These are phyloP conservation scores for Endothia cerciana DNA, from an alignment of 2,329 filamentous ascomycete genomes.

Conservation along the genomic window DNA sequence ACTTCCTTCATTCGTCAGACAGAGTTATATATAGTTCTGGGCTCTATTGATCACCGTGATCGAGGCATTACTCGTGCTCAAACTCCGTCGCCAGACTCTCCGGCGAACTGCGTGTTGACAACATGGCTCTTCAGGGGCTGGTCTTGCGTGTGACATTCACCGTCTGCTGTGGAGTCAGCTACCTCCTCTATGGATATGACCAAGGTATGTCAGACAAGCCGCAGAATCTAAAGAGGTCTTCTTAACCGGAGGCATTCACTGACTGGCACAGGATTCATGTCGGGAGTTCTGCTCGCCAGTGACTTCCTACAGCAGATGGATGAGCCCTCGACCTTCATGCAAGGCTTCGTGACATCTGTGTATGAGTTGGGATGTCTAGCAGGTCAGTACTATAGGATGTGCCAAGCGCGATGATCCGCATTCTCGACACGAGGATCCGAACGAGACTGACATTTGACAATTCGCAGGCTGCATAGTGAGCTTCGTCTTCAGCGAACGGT, in stretches of 20 bases:
- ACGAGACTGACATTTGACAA: slow-evolving; percentile 1
- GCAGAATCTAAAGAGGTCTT: not conserved
- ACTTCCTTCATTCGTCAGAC: not conserved
- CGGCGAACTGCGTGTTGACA: not conserved
- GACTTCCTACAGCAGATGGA: slow-evolving; percentile 16
- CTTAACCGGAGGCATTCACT: not conserved
- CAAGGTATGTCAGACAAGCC: slow-evolving; percentile 4
- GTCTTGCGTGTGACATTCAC: slow-evolving; percentile 14
- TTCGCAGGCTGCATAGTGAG: slow-evolving; percentile 17
- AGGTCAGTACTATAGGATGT: not conserved
- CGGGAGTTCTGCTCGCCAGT: slow-evolving; percentile 11
- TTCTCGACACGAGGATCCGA: not conserved
- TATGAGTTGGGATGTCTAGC: slow-evolving; percentile 20
- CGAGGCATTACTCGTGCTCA: too few relatives aligned
- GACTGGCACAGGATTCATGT: slow-evolving; percentile 14
- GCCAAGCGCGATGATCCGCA: not conserved
- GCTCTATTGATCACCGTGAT: too few relatives aligned
- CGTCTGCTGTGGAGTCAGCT: slow-evolving; percentile 13
- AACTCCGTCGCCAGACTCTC: too few relatives aligned
- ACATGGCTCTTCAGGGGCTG: slow-evolving; percentile 15
- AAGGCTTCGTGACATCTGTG: slow-evolving; percentile 16
- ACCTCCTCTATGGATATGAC: slow-evolving; percentile 21
- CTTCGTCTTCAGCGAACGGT: slow-evolving; percentile 43
- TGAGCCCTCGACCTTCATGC: slow-evolving; percentile 17
- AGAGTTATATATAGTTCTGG: too few relatives aligned